Conservation (phyloP, 148 eudicot species). For the Nyssa sinensis region DNA sequence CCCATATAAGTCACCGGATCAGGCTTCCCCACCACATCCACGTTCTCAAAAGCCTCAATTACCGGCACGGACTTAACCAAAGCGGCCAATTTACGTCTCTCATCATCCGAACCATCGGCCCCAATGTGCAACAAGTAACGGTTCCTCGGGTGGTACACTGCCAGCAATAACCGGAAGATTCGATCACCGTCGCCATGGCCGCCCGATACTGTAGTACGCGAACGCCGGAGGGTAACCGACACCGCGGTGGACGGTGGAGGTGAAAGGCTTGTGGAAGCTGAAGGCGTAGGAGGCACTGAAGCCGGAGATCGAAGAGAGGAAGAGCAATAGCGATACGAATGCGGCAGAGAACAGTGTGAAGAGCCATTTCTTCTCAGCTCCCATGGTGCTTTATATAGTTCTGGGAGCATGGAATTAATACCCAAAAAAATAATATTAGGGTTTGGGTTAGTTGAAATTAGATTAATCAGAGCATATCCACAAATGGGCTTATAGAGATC, state of each 20-base stretch:
- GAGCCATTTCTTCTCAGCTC: conserved; percentile 85
- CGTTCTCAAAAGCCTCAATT: conserved; percentile 66
- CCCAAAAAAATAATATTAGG: background rate
- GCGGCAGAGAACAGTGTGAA: conserved; percentile 66
- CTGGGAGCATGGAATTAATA: conserved; percentile 16
- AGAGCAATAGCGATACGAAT: conserved; percentile 53
- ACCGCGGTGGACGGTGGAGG: conserved; percentile 46
- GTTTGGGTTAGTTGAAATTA: background rate
- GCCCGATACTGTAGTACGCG: conserved; percentile 76
- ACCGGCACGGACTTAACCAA: conserved; percentile 59
- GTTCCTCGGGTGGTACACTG: conserved; percentile 89
- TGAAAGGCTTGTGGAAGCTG: conserved; percentile 19
- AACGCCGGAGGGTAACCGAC: conserved; percentile 70
- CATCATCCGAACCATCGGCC: conserved; percentile 55
- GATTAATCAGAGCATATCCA: no score
- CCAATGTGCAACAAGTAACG: conserved; percentile 75
- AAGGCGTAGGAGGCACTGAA: conserved; percentile 43
- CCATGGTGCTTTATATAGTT: conserved; percentile 40
- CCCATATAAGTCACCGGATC: conserved; percentile 79
- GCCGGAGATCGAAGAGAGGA: conserved; percentile 59
- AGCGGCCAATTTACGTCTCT: conserved; percentile 53
- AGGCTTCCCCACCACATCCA: conserved; percentile 83
- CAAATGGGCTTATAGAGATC: background rate
- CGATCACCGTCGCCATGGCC: conserved; percentile 57
- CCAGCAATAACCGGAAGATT: conserved; percentile 56